These are phyloP conservation scores for Trichosporon ovoides DNA, from an alignment of 1,284 basidiomycete genomes.

Conservation along the genomic window DNA sequence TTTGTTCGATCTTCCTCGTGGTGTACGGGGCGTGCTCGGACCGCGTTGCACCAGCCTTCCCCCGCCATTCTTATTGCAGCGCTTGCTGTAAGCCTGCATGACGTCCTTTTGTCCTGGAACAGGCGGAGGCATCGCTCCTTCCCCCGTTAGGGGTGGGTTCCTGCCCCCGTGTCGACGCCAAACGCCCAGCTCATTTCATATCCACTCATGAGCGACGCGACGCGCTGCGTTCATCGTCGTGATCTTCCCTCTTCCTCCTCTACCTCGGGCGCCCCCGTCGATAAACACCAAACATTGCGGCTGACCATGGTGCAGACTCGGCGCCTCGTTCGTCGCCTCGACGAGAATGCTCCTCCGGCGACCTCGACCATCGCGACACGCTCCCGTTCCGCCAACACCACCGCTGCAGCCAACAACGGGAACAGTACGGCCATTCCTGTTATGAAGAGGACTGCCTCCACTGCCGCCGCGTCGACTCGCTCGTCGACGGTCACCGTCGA, in stretches of 20 bases:
- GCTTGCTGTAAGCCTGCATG: neutral
- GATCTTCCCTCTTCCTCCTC: neutral
- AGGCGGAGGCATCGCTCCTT: neutral
- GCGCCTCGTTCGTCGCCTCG: conserved; percentile 31
- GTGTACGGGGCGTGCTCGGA: neutral
- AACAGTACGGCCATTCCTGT: conserved; percentile 33
- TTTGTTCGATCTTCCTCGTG: conserved; percentile 2
- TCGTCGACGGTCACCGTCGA: conserved; percentile 12
- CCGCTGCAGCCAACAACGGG: conserved; percentile 16
- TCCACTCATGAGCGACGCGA: neutral
- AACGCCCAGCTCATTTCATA: neutral
- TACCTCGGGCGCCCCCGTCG: neutral
- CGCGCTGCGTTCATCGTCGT: conserved; percentile 1
- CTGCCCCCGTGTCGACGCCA: neutral
- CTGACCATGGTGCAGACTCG: conserved; percentile 34
- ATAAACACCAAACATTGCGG: conserved; percentile 7
- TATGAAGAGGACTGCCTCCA: conserved; percentile 33
- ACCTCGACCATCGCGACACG: conserved; percentile 25
- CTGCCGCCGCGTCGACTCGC: conserved; percentile 14
- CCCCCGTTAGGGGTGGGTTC: neutral
- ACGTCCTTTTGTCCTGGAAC: neutral
- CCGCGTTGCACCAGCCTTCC: neutral
- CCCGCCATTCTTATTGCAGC: neutral
- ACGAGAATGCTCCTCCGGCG: conserved; percentile 44
- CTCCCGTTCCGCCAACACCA: conserved; percentile 18